Base-by-base conservation (phyloP, 768 basidiomycete genomes). In the Termitomyces sp. region DNA sequence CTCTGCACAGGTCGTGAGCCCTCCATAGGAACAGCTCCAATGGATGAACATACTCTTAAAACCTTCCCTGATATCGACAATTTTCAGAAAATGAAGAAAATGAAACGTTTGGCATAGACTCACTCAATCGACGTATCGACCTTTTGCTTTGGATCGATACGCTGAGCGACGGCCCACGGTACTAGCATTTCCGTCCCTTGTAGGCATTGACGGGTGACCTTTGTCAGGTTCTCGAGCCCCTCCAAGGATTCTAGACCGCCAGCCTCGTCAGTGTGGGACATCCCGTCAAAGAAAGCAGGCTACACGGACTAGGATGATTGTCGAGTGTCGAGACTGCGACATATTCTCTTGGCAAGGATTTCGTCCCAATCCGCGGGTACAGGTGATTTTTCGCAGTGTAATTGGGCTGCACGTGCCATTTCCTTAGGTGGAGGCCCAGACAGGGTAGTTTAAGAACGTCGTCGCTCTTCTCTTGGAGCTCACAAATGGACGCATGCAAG, bases 161-260 rank as follows among this genome's bases (percentile, higher is more conserved):
- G 46, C 46, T 56, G 55, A 39, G 55, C 55, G 1, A 56, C 37
- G 26, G 55, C 55, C 46, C 53, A 54, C 4, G 53, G 53, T 3
- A 54, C 27, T 1, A 54, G 5, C 22, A 27, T 43, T 16, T 54
- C 53, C 4, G 26, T 34, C 16, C 42, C 46, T 18, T 31, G 12
- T 5, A 54, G 16, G 46, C 53, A 53, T 16, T 26, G n/a, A 4
- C 31, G 16, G 7, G 53, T 54, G 8, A 10, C 16, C 20, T 16
- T 44, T 4, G 49, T 50, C 49, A 50, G 14, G 16, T 50, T 16
- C 13, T 36, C 34, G 0, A 50, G 49, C 9, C 20, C 34, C 22
- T 36, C 9, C 22, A 50, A 34, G 10, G 14, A 50, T 4, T 18
- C 49, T 50, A 18, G 18, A 36, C 8, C 12, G 16, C n/a, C 2